phyloP scores from a whole-genome alignment of 2,329 filamentous ascomycete species.

The Chaetomiaceae sp. region DNA sequence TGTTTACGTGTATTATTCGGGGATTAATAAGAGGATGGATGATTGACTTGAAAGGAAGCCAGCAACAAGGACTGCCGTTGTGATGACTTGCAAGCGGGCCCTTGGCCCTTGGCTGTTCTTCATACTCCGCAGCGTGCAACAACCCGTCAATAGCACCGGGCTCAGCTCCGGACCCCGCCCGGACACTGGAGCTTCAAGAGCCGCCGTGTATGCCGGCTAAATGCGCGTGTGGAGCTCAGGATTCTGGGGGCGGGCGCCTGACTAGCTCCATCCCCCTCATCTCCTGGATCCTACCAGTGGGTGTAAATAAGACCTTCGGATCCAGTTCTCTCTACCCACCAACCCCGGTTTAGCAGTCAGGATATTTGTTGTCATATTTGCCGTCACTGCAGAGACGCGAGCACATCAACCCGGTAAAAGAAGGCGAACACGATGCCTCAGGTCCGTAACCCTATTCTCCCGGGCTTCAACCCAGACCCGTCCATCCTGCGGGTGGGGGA shows the following conservation, averaged over 20 bases:
- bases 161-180: constrained; percentile 3
- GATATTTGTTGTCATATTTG: too few relatives aligned
- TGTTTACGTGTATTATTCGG: too few relatives aligned
- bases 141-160: background rate
- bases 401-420: too few relatives aligned
- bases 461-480: constrained; percentile 54
- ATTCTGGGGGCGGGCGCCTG: background rate
- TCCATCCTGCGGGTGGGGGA: constrained; percentile 49
- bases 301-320: background rate
- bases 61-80: too few relatives aligned
- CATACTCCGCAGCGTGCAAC: background rate
- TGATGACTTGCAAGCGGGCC: too few relatives aligned
- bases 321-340: background rate
- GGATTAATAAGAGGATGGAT: too few relatives aligned
- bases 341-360: background rate
- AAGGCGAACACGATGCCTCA: constrained; percentile 38
- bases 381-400: too few relatives aligned
- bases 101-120: background rate
- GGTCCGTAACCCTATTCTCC: constrained; percentile 51
- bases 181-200: background rate
- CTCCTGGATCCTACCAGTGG: background rate
- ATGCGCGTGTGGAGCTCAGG: constrained; percentile 22
- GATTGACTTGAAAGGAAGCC: too few relatives aligned
- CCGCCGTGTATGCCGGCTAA: constrained; percentile 23
- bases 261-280: constrained; percentile 5